Base-by-base conservation (phyloP, 805 yeast genomes). In the Saturnispora dispora region DNA sequence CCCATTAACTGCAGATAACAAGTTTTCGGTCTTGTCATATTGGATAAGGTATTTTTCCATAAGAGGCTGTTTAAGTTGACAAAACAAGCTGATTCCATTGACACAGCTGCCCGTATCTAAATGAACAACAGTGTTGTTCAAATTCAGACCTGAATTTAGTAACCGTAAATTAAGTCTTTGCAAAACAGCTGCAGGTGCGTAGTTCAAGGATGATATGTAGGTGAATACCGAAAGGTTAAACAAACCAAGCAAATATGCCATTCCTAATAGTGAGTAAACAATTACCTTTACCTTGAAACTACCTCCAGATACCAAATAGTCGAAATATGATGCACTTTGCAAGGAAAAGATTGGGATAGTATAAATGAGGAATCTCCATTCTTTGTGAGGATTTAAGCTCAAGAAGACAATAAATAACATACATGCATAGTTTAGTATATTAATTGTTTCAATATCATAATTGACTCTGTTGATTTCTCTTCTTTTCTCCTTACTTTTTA, bases 301-400 rank as follows among this genome's bases (percentile, higher is more conserved):
- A 15, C 8, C 5, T 17, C 18, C 35, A 10, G 20, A 3, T 3
- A 46, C 13, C 5, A 47, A 11, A 33, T 45, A 53, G 37, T 55
- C 56, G 35, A 49, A 20, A 15, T 40, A 35, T 23, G 46, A 39
- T 13, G 58, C 52, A 20, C 48, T 47, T 11, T 47, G 49, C 17
- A 50, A 58, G 0, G 84, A 79, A 52, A 88, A 64, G 0, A 83
- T 71, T 1, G 97, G 96, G 4, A 85, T 69, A 0, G 81, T 70
- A 64, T 90, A 91, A 17, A 84, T 71, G 40, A 91, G 80, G 61
- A 91, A 91, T 58, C 97, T 77, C 95, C 95, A 88, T 70, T 91
- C 98, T 63, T 91, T 91, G 60, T 91, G 97, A 3, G 93, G 89
- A 65, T 86, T 93, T 48, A 83, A 64, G 0, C 96, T 88, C 76